Evolutionary conservation across 106 monocot genomes (phyloP), one percentile per base, ranked within the genome.

Genomic region (Dendrobium huoshanense): DNA sequence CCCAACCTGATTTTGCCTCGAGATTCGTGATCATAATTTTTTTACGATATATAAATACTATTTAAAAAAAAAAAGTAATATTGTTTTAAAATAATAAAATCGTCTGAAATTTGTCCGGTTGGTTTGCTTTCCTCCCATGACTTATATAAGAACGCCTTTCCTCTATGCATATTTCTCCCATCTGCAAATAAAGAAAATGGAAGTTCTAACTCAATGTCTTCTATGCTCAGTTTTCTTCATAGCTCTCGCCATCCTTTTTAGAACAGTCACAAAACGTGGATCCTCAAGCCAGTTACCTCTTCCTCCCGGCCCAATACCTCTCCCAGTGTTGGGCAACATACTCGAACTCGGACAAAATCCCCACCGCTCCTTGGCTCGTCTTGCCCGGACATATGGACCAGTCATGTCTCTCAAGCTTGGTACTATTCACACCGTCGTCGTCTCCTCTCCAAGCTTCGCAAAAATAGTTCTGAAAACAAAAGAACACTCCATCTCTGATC

Each of bases 351-450:
- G 15, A 64, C 79, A 13, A 4, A 37, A 37, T 37, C 37, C 37
- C 37, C 37, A 37, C 37, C 37, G 37, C 37, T 37, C 37, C 37
- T 37, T 37, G 37, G 37, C 37, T 37, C 37, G 3, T 37, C 37
- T 37, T 37, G 37, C 37, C 37, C 37, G 37, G 3, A 37, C 37
- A 37, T 37, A 37, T 37, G 37, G 37, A 37, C 37, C 37, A 2
- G 37, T 37, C 37, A 84, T 88, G 82, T 70, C 56, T 75, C 82
- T 88, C 40, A 77, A 72, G 76, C 25, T 89, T 1, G 89, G 89
- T 11, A 54, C 31, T 20, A 20, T 1, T 25, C 67, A 31, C 1
- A 24, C 78, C 1, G 72, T 87, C 9, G 78, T 89, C 20, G 74
- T 79, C 16, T 89, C 89, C 79, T 81, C 82, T 4, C 43, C 77